Evolutionary conservation across 2,329 filamentous ascomycete genomes (phyloP).

Genomic region (Hypomyces rosellus): DNA sequence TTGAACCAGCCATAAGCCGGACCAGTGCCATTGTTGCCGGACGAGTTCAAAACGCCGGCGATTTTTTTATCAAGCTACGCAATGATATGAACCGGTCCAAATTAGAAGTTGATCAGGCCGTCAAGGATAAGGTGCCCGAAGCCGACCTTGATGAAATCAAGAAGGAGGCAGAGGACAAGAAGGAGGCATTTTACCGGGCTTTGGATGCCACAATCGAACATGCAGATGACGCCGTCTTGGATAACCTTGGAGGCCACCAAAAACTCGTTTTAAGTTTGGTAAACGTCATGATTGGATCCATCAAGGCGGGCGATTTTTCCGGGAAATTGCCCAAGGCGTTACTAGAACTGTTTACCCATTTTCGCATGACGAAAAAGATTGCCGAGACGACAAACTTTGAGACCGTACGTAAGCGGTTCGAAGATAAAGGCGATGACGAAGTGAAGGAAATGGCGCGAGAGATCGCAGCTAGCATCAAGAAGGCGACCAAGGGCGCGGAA

Average conservation of each 20-base stretch:
- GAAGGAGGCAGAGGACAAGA: slow-evolving; percentile 36
- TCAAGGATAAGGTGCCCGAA: slow-evolving; percentile 36
- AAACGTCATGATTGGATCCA: slow-evolving; percentile 48
- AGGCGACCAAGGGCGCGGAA: slow-evolving; percentile 31
- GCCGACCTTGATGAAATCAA: slow-evolving; percentile 32
- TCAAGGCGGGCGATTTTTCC: slow-evolving; percentile 45
- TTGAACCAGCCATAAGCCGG: slow-evolving; percentile 35
- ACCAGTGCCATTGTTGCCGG: slow-evolving; percentile 36
- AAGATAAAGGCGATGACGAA: slow-evolving; percentile 58
- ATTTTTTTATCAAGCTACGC: slow-evolving; percentile 43
- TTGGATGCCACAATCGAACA: slow-evolving; percentile 48
- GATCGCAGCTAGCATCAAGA: slow-evolving; percentile 45
- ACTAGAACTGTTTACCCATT: slow-evolving; percentile 55
- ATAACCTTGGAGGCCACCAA: slow-evolving; percentile 52
- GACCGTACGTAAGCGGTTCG: slow-evolving; percentile 56
- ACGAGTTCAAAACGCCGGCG: slow-evolving; percentile 46
- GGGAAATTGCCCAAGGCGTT: slow-evolving; percentile 49
- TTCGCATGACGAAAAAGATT: slow-evolving; percentile 56
- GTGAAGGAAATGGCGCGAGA: slow-evolving; percentile 55
- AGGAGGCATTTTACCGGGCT: slow-evolving; percentile 43
- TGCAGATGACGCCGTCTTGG: slow-evolving; percentile 49
- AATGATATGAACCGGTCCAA: slow-evolving; percentile 42
- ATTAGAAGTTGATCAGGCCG: slow-evolving; percentile 37
- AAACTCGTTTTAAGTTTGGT: slow-evolving; percentile 51
- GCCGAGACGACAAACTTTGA: slow-evolving; percentile 60